A percentile compares a stretch with the other conserved stretches of the same genome.
Evolutionary conservation across 140 eudicot genomes (phyloP).

Genomic region (Cichorium intybus): DNA sequence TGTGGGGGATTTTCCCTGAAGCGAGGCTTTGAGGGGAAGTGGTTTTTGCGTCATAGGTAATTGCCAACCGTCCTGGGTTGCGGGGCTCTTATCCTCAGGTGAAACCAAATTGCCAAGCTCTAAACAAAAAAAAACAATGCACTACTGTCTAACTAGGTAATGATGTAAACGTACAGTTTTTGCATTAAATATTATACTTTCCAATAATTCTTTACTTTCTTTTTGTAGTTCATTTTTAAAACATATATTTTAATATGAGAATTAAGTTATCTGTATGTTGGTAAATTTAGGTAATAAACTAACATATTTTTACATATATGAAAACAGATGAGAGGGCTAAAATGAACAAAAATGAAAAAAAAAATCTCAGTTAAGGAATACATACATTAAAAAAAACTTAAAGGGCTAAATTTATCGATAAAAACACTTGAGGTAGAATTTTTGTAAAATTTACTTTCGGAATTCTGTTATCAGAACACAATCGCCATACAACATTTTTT

Average conservation of each 20-base stretch:
- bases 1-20: no score
- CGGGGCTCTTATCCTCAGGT: no score
- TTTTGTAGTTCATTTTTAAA: neutral
- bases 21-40: no score
- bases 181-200: neutral
- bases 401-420: neutral
- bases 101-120: no score
- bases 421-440: neutral
- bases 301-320: neutral
- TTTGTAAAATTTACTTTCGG: neutral
- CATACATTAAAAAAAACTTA: neutral
- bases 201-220: neutral
- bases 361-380: neutral
- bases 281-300: neutral
- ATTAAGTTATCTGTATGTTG: neutral
- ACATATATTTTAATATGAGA: neutral
- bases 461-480: conserved; percentile 13
- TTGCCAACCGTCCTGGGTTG: no score
- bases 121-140: no score
- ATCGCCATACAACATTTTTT: conserved; percentile 18
- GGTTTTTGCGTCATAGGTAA: no score
- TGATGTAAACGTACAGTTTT: neutral
- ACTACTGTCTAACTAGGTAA: no score
- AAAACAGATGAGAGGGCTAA: neutral
- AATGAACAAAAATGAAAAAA: no score